Evolutionary conservation across 345 rosid species (phyloP).

Genomic region (Viola odorata): DNA sequence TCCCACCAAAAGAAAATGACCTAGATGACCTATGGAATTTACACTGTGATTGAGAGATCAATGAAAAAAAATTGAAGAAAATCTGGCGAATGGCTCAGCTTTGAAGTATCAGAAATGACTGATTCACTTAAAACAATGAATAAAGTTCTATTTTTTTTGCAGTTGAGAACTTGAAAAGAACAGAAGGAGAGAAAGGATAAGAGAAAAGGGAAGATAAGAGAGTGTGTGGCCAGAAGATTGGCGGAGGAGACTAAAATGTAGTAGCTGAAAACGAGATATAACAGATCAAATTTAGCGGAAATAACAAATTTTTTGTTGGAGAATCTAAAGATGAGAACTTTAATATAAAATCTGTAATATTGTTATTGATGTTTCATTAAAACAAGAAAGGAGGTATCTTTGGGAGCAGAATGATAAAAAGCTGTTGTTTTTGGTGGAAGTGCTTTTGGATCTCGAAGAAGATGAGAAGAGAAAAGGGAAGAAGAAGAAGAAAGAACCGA

Average conservation of each 20-base stretch:
- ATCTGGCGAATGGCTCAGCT: not conserved
- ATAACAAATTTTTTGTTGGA: constrained; percentile 15
- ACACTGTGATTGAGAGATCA: constrained; percentile 12
- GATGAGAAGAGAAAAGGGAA: not conserved
- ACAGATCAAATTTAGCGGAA: constrained; percentile 17
- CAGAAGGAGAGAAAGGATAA: not conserved
- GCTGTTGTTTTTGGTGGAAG: not conserved
- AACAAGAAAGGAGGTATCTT: not conserved
- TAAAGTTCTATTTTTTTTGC: not conserved
- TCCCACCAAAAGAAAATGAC: constrained; percentile 10
- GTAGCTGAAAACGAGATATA: constrained; percentile 23
- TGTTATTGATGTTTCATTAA: not conserved
- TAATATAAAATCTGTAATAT: not conserved
- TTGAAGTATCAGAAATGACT: no score
- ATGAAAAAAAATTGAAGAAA: constrained; percentile 1
- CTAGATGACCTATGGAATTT: constrained; percentile 21
- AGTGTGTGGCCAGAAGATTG: constrained; percentile 18
- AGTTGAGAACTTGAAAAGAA: not conserved
- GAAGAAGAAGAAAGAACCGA: not conserved
- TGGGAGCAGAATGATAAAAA: not conserved
- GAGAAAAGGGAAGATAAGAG: not conserved
- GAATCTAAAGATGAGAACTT: constrained; percentile 21
- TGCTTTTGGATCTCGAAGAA: constrained; percentile 23
- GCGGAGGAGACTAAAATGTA: constrained; percentile 27
- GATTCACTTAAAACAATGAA: constrained; percentile 1